Conservation (phyloP, 306 rosid species). For the Astragalus membranaceus region DNA sequence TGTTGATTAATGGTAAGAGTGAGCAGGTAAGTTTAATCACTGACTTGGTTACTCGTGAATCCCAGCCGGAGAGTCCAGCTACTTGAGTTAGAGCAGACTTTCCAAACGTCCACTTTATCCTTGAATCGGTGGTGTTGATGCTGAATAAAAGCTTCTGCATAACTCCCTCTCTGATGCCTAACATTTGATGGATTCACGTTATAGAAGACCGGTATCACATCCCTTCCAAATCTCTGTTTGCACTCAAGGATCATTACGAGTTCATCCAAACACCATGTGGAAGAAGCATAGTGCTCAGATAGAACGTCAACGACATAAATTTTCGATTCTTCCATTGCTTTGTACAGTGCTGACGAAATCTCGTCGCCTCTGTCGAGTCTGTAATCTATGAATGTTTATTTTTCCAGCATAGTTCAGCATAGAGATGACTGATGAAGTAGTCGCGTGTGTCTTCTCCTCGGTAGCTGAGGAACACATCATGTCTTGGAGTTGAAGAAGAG, state of each 20-base stretch:
- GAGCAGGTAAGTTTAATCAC: background rate
- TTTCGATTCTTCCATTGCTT: background rate
- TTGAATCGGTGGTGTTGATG: background rate
- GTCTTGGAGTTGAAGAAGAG: background rate
- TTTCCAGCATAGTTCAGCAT: background rate
- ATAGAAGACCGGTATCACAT: constrained; percentile 19
- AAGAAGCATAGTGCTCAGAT: constrained; percentile 12
- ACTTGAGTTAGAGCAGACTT: background rate
- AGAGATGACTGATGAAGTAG: constrained; percentile 2
- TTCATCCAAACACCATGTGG: constrained; percentile 24
- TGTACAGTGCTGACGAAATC: background rate
- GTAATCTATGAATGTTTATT: background rate
- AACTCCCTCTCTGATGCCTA: background rate
- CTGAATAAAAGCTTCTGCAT: background rate
- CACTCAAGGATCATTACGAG: background rate
- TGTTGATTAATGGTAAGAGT: background rate
- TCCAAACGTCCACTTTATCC: background rate
- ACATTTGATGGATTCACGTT: constrained; percentile 12
- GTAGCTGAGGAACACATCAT: constrained; percentile 21
- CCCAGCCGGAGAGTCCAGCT: background rate
- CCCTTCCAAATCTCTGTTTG: background rate
- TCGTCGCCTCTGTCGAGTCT: background rate
- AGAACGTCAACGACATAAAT: constrained; percentile 13
- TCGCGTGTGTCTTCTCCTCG: constrained; percentile 22
- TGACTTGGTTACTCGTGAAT: background rate